Base-by-base conservation (phyloP, 768 basidiomycete genomes). In the Dictyophora rubrovolvata region DNA sequence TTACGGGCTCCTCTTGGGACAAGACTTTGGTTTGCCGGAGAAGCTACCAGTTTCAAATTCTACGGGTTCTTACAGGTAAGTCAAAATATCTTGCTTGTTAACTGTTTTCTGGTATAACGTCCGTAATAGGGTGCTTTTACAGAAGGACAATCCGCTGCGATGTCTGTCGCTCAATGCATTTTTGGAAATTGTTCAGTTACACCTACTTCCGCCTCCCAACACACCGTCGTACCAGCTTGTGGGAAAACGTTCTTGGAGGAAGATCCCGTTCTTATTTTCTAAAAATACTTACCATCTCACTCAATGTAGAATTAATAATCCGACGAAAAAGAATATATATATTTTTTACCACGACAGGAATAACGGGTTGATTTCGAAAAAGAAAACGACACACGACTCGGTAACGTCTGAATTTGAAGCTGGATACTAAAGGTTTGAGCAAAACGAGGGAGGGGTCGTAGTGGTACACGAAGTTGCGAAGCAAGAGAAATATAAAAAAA, bases 11-110 rank as follows among this genome's bases (percentile, higher is more conserved):
- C 79, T 20, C 71, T 85, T 17, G 70, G 70, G 5, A 62, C 69
- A 36, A 71, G 74, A 9, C 71, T 86, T 17, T 85, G 79, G 75
- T 86, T 85, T 62, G 78, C 83, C 0, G 84, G 83, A 3, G 84
- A 86, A 66, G 82, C 78, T 8, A 84, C 78, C 11, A 83, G 77
- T 57, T 67, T 73, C 53, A 73, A 78, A 61, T 80, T 81, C 69
- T 85, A 76, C 62, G 57, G 57, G 18, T 59, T 59, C 50, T 53
- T 59, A 51, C 57, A 59, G 84, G 84, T 81, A 50, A 42, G 77
- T 71, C n/a, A 17, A 52, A n/a, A 34, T 18, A 62, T n/a, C 14
- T 28, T 36, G 33, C 14, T 4, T 2, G 10, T 16, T 12, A 33
- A 50, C 17, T 28, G 28, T 66, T 63, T 35, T 22, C 49, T 14